Base-by-base conservation (phyloP, 2,329 filamentous ascomycete species). In the Alternaria triticimaculans region DNA sequence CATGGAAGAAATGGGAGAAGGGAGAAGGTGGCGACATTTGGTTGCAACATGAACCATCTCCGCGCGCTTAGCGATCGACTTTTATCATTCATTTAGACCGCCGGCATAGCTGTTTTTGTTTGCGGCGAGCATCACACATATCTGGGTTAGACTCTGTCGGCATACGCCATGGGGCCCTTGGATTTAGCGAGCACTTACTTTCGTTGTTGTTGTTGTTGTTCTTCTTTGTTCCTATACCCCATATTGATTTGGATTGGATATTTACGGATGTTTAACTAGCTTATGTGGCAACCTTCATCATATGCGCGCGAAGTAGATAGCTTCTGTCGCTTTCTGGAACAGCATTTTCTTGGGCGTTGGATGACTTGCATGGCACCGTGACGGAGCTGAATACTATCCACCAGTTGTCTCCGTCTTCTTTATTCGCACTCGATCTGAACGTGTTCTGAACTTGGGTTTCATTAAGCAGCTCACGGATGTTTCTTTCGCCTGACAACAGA, bases 11-110 rank as follows among this genome's bases (percentile, higher is more conserved):
- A 76, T 99, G 96, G 95, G 93, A 94, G 43, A 85, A 84, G 44
- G 94, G 93, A 12, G 88, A 93, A 80, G 90, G 92, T n/a, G 94
- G 95, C 9, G 96, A 99, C 83, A 97, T 99, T 69, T 96, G 93
- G 85, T 85, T 99, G 60, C 66, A 72, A 55, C 45, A 60, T 12
- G 28, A 41, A 58, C 43, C 30, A 41, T 26, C 48, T 20, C 45
- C 25, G 54, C 41, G n/a, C 30, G 20, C 46, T 51, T 58, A 58
- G 59, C 54, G 48, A 43, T 28, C 25, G 15, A 33, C 41, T 37
- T 53, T 53, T 21, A 59, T 21, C 26, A 20, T 48, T 62, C 44
- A 49, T 20, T 26, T 62, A 54, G 48, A 62, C 20, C 28, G 49
- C 33, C 20, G 20, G 30, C 20, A 53, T 53, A 25, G 49, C 49